These are phyloP conservation scores for Candida sanyaensis DNA, from an alignment of 1,139 yeast genomes.

Conservation along the genomic window DNA sequence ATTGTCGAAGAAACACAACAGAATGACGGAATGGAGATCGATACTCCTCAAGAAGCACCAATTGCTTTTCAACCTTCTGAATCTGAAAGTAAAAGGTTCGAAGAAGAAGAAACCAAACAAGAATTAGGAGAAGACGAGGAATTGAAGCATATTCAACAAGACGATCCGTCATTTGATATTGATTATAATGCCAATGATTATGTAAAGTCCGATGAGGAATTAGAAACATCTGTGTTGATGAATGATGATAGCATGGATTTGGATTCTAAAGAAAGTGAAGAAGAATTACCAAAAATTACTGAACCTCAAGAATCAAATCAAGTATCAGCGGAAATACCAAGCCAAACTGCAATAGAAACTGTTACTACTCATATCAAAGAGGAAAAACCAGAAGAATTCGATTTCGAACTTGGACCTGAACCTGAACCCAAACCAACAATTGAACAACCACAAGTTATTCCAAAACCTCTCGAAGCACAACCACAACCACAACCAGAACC, in stretches of 20 bases:
- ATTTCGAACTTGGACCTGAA: too few species aligned
- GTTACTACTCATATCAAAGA: neutral
- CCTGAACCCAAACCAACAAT: too few species aligned
- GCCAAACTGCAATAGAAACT: neutral
- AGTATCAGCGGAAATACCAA: slow-evolving; percentile 6
- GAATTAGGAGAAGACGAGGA: slow-evolving; percentile 19
- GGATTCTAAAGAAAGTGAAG: slow-evolving; percentile 27
- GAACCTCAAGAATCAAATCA: slow-evolving; percentile 14
- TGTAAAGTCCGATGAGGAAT: slow-evolving; percentile 13
- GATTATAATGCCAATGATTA: slow-evolving; percentile 13
- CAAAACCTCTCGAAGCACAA: neutral
- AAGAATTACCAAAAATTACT: slow-evolving; percentile 4
- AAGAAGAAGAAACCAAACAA: slow-evolving; percentile 27
- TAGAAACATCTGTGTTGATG: slow-evolving; percentile 12
- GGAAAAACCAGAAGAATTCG: neutral
- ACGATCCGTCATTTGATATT: slow-evolving; percentile 17
- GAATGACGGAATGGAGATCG: slow-evolving; percentile 6
- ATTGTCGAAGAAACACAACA: neutral
- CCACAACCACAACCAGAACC: neutral
- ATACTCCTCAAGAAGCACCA: slow-evolving; percentile 4
- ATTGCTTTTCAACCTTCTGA: slow-evolving; percentile 1
- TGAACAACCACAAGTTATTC: too few species aligned
- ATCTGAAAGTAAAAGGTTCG: slow-evolving; percentile 54
- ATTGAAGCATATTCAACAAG: slow-evolving; percentile 13
- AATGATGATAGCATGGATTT: slow-evolving; percentile 17